A percentile compares a stretch with the other conserved stretches of the same genome.
Evolutionary conservation across 129 eudicot species (phyloP).

Genomic region (Silybum marianum): DNA sequence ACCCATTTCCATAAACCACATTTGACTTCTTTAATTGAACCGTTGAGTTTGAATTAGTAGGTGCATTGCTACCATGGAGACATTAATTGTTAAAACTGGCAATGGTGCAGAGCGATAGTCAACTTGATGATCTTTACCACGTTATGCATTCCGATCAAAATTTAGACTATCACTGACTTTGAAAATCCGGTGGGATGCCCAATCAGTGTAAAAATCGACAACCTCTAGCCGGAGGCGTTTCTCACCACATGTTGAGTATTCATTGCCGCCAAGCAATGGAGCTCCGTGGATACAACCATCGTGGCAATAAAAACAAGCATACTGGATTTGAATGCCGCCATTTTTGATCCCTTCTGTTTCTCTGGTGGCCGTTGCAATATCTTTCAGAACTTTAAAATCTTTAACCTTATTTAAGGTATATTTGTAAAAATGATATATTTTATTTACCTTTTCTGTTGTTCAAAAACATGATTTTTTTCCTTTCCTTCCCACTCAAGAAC

Average conservation of each 20-base stretch:
- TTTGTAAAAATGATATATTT: no score
- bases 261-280: neutral
- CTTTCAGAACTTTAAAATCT: no score
- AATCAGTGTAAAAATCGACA: neutral
- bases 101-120: slow-evolving; percentile 33
- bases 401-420: no score
- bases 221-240: neutral
- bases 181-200: slow-evolving; percentile 10
- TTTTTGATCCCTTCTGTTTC: neutral
- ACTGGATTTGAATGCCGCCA: neutral
- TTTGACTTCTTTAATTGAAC: no score
- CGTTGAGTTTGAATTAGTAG: no score
- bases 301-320: neutral
- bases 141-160: slow-evolving; percentile 26
- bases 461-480: no score
- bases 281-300: neutral
- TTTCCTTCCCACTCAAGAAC: no score
- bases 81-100: slow-evolving; percentile 36
- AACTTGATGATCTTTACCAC: slow-evolving; percentile 47
- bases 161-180: slow-evolving; percentile 22
- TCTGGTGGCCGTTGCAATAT: no score
- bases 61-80: slow-evolving; percentile 31
- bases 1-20: no score
- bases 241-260: neutral
- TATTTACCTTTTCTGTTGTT: no score